Evolutionary conservation across 2,329 filamentous ascomycete genomes (phyloP), one percentile per base, ranked within the genome.

Genomic region (Fusarium bactridioides): DNA sequence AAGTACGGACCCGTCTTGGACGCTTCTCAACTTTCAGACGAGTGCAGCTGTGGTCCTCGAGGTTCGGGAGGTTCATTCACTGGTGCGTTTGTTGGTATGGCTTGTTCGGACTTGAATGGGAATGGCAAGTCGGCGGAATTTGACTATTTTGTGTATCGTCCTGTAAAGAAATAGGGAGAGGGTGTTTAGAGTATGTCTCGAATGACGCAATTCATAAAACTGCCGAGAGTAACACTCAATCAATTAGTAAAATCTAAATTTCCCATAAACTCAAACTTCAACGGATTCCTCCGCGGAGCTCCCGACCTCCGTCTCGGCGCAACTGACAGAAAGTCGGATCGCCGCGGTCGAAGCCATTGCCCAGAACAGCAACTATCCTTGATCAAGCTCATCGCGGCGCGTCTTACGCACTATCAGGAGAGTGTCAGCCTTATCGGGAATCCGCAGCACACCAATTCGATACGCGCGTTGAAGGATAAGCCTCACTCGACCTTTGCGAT

Each of bases 11-110:
- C 86, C 0, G 84, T 88, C 8, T 85, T 86, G 50, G 87, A 91
- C 73, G 88, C 88, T 0, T 88, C 86, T 21, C 86, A 90, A 29
- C 68, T 91, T 10, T 88, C 85, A 18, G 89, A 91, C 73, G 89
- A 91, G 79, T 90, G 89, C 5, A 60, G 47, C 4, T 60, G 57
- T 67, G 89, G 89, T 9, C 88, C 88, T 0, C 88, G 90, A 65
- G 85, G 86, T 73, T 84, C 82, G 5, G 87, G 90, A 67, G 88
- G 89, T 1, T 90, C 88, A 77, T 91, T 91, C 70, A 91, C 89
- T 1, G 89, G 89, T 1, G 87, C 89, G 2, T 89, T 89, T 80
- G 85, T 88, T 2, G 87, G 87, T 0, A 78, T 89, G 67, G 86
- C 87, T 7, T 86, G 84, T 47, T 88, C 86, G 9, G 87, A 89